Evolutionary conservation across 768 basidiomycete species (phyloP).

Genomic region (Pisolithus orientalis): DNA sequence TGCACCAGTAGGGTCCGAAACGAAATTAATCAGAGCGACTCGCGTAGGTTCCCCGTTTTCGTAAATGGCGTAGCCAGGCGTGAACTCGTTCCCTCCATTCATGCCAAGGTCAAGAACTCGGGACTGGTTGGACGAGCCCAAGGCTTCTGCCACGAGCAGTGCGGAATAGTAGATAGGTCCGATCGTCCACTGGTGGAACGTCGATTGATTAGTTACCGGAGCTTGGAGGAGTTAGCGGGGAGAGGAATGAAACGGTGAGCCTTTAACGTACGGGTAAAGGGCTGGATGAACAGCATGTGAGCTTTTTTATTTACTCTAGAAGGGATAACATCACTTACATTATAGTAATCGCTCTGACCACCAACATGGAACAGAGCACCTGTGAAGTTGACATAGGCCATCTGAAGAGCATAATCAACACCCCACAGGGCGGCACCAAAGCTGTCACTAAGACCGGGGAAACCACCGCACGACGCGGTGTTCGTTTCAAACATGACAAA

Average conservation of each 20-base stretch:
- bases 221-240: constrained; percentile 28
- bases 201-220: constrained; percentile 49
- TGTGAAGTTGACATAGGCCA: constrained; percentile 44
- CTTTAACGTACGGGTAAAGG: constrained; percentile 31
- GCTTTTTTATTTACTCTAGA: background rate
- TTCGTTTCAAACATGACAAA: constrained; percentile 56
- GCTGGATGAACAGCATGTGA: constrained; percentile 13
- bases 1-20: constrained; percentile 52
- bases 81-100: constrained; percentile 44
- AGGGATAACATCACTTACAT: constrained; percentile 35
- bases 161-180: constrained; percentile 72
- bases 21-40: constrained; percentile 68
- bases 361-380: constrained; percentile 46
- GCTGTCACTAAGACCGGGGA: constrained; percentile 49
- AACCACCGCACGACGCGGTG: constrained; percentile 46
- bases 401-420: constrained; percentile 46
- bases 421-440: constrained; percentile 51
- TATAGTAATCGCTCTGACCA: constrained; percentile 60
- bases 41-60: constrained; percentile 58
- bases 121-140: constrained; percentile 59
- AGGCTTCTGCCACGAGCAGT: constrained; percentile 60
- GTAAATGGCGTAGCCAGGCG: constrained; percentile 62
- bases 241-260: background rate
- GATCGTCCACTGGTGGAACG: constrained; percentile 64
- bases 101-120: constrained; percentile 63